Evolutionary conservation across 164 flowering plant species (phyloP).

Genomic region (Santalum album): DNA sequence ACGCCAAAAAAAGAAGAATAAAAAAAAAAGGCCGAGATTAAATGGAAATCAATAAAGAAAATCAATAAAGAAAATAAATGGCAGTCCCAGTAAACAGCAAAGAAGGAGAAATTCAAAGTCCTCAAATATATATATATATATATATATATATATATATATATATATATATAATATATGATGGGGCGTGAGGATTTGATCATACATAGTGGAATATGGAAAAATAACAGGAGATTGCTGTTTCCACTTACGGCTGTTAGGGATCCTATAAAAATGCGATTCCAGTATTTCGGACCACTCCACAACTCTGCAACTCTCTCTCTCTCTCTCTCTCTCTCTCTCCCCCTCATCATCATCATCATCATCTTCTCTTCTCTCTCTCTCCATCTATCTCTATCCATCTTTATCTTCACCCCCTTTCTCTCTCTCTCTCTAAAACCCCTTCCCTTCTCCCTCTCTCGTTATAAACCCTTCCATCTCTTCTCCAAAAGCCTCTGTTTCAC

Average conservation of each 20-base stretch:
- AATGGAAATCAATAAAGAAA: too few species aligned
- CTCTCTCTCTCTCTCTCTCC: background rate
- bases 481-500: background rate
- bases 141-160: too few species aligned
- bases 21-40: too few species aligned
- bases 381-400: background rate
- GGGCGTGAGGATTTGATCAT: too few species aligned
- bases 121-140: too few species aligned
- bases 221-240: conserved; percentile 4
- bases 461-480: background rate
- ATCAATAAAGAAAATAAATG: too few species aligned
- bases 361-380: background rate
- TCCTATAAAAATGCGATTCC: conserved; percentile 52
- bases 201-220: too few species aligned
- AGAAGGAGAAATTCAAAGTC: too few species aligned
- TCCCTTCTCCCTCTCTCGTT: background rate
- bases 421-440: background rate
- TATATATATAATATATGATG: too few species aligned
- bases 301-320: background rate
- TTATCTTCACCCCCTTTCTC: background rate
- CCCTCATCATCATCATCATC: background rate
- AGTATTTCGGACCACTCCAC: conserved; percentile 19
- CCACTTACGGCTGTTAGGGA: conserved; percentile 39
- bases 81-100: too few species aligned
- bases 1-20: too few species aligned